Conservation (phyloP, 2,329 filamentous ascomycete genomes). For the Botrytis byssoidea region DNA sequence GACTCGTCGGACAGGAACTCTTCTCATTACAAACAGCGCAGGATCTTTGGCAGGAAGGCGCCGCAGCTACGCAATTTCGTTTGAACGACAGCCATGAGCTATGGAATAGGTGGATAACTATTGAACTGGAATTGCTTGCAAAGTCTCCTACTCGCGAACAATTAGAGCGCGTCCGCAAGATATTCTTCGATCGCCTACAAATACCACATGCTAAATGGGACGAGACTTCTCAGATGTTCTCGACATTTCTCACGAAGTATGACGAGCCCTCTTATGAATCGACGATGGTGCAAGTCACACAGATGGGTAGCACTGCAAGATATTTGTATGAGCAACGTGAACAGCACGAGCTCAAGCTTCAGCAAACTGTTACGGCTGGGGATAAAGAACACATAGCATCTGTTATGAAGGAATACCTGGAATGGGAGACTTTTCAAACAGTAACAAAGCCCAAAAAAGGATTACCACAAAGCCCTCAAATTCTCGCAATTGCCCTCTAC, state of each 20-base stretch:
- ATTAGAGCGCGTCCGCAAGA: constrained; percentile 63
- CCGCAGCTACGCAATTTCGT: constrained; percentile 69
- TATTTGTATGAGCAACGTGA: constrained; percentile 63
- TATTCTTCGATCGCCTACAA: constrained; percentile 68
- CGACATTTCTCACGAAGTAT: constrained; percentile 70
- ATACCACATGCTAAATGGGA: constrained; percentile 75
- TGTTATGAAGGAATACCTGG: constrained; percentile 67
- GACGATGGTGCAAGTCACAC: constrained; percentile 67
- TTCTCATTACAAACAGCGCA: constrained; percentile 68
- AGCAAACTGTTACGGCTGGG: constrained; percentile 54
- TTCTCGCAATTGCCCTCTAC: constrained; percentile 66
- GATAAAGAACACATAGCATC: constrained; percentile 55
- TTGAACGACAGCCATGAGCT: constrained; percentile 74
- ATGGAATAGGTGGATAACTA: constrained; percentile 75
- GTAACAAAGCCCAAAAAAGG: constrained; percentile 53
- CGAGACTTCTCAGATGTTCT: constrained; percentile 71
- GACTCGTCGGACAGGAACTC: constrained; percentile 64
- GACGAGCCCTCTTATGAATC: constrained; percentile 69
- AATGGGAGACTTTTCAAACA: constrained; percentile 73
- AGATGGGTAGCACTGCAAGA: constrained; percentile 62
- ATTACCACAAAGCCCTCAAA: constrained; percentile 46
- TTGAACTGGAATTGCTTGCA: constrained; percentile 66
- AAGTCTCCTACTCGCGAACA: constrained; percentile 54
- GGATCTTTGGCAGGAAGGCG: constrained; percentile 69
- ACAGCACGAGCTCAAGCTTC: constrained; percentile 64